Conservation (phyloP, 2,329 filamentous ascomycete genomes). For the Berkeleyomyces rouxiae region DNA sequence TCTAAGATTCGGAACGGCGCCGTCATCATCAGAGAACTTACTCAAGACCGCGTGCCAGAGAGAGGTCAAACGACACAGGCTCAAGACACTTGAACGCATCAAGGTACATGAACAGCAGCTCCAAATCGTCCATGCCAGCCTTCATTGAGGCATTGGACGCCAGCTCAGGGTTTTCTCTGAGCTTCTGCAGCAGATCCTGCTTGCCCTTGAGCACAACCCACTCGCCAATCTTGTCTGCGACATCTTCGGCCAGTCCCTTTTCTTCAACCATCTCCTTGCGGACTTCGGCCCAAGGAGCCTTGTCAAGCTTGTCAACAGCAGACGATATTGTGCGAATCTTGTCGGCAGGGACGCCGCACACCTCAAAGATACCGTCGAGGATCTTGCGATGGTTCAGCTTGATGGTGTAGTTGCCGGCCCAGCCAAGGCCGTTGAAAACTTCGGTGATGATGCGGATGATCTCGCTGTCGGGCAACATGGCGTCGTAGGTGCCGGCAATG, state of each 20-base stretch:
- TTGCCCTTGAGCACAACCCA: conserved; percentile 67
- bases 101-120: conserved; percentile 64
- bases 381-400: conserved; percentile 92
- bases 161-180: conserved; percentile 51
- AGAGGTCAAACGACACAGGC: conserved; percentile 75
- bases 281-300: conserved; percentile 58
- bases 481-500: conserved; percentile 66
- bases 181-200: conserved; percentile 53
- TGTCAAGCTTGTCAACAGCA: conserved; percentile 92
- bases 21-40: conserved; percentile 6
- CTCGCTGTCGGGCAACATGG: conserved; percentile 87
- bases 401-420: conserved; percentile 52
- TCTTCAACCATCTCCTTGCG: conserved; percentile 85
- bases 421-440: conserved; percentile 15
- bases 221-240: conserved; percentile 75
- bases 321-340: conserved; percentile 82
- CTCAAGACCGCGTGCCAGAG: conserved; percentile 77
- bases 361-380: conserved; percentile 78
- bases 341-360: conserved; percentile 73
- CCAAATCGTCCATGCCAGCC: conserved; percentile 66
- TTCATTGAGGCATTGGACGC: conserved; percentile 58
- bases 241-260: conserved; percentile 59
- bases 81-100: conserved; percentile 58
- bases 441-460: conserved; percentile 61
- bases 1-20: background rate